phyloP scores from a whole-genome alignment of 2,329 filamentous ascomycete species.

The Colletotrichum echinochloae region DNA sequence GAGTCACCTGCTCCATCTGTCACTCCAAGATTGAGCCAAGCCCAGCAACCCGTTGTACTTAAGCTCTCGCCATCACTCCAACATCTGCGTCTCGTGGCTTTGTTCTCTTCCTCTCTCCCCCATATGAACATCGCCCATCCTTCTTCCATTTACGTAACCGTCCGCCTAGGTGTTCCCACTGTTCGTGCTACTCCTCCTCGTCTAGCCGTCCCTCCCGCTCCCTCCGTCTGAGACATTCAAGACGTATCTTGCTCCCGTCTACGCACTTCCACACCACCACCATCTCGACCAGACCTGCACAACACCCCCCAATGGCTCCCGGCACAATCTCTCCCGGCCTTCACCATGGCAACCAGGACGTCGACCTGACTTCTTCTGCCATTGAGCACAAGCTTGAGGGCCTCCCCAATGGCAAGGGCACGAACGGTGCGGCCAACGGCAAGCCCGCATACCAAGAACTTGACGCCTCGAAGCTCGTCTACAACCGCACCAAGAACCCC shows the following conservation, averaged over 20 bases:
- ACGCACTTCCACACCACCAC: neutral
- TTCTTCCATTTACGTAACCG: neutral
- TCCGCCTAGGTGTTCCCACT: neutral
- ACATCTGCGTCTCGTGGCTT: constrained; percentile 23
- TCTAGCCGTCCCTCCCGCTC: constrained; percentile 1
- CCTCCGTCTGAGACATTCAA: constrained; percentile 23
- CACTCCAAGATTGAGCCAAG: constrained; percentile 34
- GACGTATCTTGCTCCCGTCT: constrained; percentile 8
- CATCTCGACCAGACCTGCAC: neutral
- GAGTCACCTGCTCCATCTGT: constrained; percentile 42
- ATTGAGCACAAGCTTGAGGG: constrained; percentile 62
- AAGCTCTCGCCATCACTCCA: constrained; percentile 34
- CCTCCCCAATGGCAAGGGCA: constrained; percentile 42
- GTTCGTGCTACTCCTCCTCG: neutral
- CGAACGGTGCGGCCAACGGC: constrained; percentile 48
- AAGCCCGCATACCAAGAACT: constrained; percentile 67
- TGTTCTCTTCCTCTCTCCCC: constrained; percentile 25
- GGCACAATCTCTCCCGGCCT: constrained; percentile 44
- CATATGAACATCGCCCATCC: constrained; percentile 29
- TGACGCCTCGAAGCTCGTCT: constrained; percentile 74
- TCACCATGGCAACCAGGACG: constrained; percentile 61
- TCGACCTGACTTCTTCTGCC: constrained; percentile 65
- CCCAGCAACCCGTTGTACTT: constrained; percentile 36
- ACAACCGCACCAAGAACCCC: constrained; percentile 63
- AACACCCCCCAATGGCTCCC: constrained; percentile 44